These are phyloP conservation scores for Biancaea sappan DNA, from an alignment of 306 rosid genomes.

Conservation along the genomic window DNA sequence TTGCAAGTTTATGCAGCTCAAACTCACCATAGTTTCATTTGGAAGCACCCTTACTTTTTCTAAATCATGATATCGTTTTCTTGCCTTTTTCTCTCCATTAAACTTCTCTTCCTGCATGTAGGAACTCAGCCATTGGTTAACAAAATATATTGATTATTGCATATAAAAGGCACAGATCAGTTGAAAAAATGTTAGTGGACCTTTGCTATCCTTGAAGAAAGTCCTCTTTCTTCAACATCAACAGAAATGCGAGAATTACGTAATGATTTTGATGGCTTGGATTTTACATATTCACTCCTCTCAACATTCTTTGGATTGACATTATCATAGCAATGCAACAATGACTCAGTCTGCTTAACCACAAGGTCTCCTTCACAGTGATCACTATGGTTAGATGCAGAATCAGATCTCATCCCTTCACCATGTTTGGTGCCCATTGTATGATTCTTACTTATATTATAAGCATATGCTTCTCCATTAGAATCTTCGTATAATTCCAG, in stretches of 20 bases:
- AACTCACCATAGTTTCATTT: slow-evolving; percentile 70
- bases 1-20: slow-evolving; percentile 31
- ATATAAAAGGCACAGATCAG: slow-evolving; percentile 14
- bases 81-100: slow-evolving; percentile 48
- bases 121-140: slow-evolving; percentile 28
- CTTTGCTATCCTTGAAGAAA: slow-evolving; percentile 45
- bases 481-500: slow-evolving; percentile 66
- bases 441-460: slow-evolving; percentile 51
- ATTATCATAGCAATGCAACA: slow-evolving; percentile 44
- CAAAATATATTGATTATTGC: slow-evolving; percentile 1
- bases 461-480: slow-evolving; percentile 50
- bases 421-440: slow-evolving; percentile 54
- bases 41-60: slow-evolving; percentile 57
- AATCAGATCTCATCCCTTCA: slow-evolving; percentile 59
- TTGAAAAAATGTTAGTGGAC: slow-evolving; percentile 40
- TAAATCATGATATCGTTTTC: slow-evolving; percentile 43
- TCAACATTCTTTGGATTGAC: slow-evolving; percentile 44
- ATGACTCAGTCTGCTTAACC: slow-evolving; percentile 47
- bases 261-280: slow-evolving; percentile 53
- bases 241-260: slow-evolving; percentile 38
- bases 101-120: slow-evolving; percentile 58
- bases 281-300: slow-evolving; percentile 56
- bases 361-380: slow-evolving; percentile 51
- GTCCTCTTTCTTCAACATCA: slow-evolving; percentile 58
- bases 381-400: slow-evolving; percentile 57